Conservation (phyloP, 2,329 filamentous ascomycete species). For the Didymella keratinophila region DNA sequence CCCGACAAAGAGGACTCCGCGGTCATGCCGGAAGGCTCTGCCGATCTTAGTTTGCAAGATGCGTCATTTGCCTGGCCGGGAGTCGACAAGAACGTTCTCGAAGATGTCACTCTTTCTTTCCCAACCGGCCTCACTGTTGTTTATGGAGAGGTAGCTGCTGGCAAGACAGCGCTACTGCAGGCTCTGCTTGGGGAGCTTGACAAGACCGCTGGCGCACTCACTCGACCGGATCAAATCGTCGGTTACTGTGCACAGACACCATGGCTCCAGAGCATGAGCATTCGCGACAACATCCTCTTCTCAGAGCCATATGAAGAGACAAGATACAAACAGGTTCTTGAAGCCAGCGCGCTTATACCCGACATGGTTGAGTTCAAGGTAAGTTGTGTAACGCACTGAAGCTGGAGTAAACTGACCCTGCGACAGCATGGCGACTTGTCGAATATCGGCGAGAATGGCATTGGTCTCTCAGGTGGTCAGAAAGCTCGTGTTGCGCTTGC, state of each 20-base stretch:
- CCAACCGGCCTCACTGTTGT: constrained; percentile 66
- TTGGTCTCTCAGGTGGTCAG: constrained; percentile 68
- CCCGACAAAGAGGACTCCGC: constrained; percentile 72
- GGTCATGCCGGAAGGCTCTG: constrained; percentile 47
- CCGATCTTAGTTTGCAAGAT: constrained; percentile 60
- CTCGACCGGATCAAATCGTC: constrained; percentile 63
- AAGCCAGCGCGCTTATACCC: constrained; percentile 67
- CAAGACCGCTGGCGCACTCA: constrained; percentile 58
- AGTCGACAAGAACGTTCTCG: constrained; percentile 63
- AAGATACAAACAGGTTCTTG: constrained; percentile 72
- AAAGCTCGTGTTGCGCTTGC: constrained; percentile 68
- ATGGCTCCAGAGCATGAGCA: constrained; percentile 75
- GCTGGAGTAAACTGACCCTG: neutral
- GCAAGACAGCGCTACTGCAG: constrained; percentile 69
- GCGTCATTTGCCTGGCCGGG: constrained; percentile 85
- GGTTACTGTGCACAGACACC: constrained; percentile 72
- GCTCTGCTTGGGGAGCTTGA: constrained; percentile 68
- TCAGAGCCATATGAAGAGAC: constrained; percentile 71
- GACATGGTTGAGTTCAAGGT: constrained; percentile 68
- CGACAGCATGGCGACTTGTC: constrained; percentile 65
- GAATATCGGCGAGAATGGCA: constrained; percentile 67
- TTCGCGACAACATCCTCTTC: constrained; percentile 73
- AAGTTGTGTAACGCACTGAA: neutral
- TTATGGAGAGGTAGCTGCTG: constrained; percentile 69
- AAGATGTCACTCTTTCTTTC: constrained; percentile 63